Evolutionary conservation across 371 early-diverging fungal species (phyloP), one percentile per base, ranked within the genome.

Genomic region (Syncephalastrum monosporum): DNA sequence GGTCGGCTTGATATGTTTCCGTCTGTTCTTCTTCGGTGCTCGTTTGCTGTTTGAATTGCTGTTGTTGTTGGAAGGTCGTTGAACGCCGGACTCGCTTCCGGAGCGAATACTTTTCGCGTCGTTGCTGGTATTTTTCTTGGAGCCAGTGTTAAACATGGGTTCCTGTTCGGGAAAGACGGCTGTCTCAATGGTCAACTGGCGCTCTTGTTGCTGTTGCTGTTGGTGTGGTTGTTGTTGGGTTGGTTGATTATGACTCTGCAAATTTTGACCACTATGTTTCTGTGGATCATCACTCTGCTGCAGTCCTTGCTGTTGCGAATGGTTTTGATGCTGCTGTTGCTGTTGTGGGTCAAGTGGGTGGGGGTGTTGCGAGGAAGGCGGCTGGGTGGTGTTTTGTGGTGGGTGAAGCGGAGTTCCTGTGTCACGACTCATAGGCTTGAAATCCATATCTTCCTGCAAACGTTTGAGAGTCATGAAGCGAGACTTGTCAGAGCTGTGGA

Each of bases 401-500:
- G 19, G 53, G 56, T 50, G 19, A 24, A 44, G 15, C 46, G 56
- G 33, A 56, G 61, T 41, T 61, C 61, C 10, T 51, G 38, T 5
- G 52, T 61, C 8, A 61, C 56, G 41, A 10, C 38, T 33, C 38
- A 33, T 33, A 13, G 55, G 25, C 27, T 49, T 62, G 19, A 29
- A 38, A 13, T 58, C 16, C 57, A 53, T 52, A 23, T 50, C 56
- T 24, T 56, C 47, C 53, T 57, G 57, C 52, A 57, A 57, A 49
- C 60, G 66, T 27, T 74, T 71, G 3, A 74, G 53, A 1, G 71
- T 68, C 33, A 71, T 68, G 21, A 71, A 68, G 41, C 68, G 59
- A 15, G 68, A 61, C 3, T 65, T 60, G 53, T 74, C 74, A 50
- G 71, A 68, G 29, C 74, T 74, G 38, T 63, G 71, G 24, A 68